phyloP scores from a whole-genome alignment of 2,329 filamentous ascomycete species.

The Apiospora hydei region DNA sequence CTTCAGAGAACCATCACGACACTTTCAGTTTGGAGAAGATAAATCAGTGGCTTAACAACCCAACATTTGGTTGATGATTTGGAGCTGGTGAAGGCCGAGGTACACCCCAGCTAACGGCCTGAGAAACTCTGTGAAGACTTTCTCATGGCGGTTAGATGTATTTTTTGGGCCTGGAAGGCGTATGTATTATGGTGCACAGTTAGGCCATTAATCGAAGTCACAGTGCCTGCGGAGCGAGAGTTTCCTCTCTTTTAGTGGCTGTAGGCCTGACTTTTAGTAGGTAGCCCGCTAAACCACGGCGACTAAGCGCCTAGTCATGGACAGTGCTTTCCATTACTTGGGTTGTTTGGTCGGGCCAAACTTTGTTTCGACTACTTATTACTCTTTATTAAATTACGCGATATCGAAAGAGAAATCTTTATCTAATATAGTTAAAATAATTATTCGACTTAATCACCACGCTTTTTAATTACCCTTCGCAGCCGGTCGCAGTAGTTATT shows the following conservation, averaged over 20 bases:
- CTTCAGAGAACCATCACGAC: no score
- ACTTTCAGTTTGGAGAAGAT: no score
- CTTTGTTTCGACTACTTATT: background rate
- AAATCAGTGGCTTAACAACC: no score
- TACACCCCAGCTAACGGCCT: no score
- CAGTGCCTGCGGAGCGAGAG: background rate
- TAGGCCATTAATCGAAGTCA: slow-evolving; percentile 2
- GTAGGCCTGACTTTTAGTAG: background rate
- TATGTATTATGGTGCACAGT: no score
- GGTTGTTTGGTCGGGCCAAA: background rate
- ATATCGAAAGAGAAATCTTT: background rate
- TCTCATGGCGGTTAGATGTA: no score
- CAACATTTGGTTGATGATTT: no score
- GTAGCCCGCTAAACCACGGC: background rate
- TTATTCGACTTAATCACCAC: background rate
- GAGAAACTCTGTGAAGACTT: no score
- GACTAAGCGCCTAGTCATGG: background rate
- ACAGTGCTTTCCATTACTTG: background rate
- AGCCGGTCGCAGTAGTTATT: background rate
- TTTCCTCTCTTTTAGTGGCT: background rate
- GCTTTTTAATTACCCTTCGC: background rate
- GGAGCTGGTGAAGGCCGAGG: no score
- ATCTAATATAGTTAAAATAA: background rate
- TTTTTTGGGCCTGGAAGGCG: no score
- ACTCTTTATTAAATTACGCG: background rate